Conservation (phyloP, 2,329 filamentous ascomycete species). For the Pyricularia pennisetigena region DNA sequence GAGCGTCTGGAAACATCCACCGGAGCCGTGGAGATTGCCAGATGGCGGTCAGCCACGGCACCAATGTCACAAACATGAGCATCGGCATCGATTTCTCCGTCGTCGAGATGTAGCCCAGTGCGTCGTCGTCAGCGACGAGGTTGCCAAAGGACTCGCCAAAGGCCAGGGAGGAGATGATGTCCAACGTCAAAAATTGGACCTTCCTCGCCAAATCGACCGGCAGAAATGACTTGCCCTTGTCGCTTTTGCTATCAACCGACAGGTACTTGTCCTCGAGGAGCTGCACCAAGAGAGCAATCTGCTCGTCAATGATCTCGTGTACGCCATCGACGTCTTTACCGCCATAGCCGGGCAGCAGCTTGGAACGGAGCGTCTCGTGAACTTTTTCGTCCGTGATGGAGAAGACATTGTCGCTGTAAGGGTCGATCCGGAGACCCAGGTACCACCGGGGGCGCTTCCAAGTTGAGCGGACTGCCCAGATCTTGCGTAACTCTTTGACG, state of each 20-base stretch:
- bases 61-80: slow-evolving; percentile 31
- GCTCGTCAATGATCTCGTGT: slow-evolving; percentile 29
- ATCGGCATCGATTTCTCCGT: slow-evolving; percentile 26
- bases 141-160: slow-evolving; percentile 34
- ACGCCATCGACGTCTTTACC: slow-evolving; percentile 21
- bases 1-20: slow-evolving; percentile 10
- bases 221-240: not conserved
- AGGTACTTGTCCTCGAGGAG: slow-evolving; percentile 25
- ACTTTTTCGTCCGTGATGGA: slow-evolving; percentile 34
- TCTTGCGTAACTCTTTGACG: slow-evolving; percentile 16
- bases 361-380: slow-evolving; percentile 27
- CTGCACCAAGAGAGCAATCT: slow-evolving; percentile 31
- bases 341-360: slow-evolving; percentile 18
- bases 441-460: slow-evolving; percentile 25
- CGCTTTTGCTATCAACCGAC: not conserved
- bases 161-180: slow-evolving; percentile 37
- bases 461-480: slow-evolving; percentile 18
- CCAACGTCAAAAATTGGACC: slow-evolving; percentile 38
- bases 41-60: slow-evolving; percentile 28
- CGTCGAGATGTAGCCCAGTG: slow-evolving; percentile 30
- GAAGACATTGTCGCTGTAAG: slow-evolving; percentile 38
- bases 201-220: slow-evolving; percentile 31
- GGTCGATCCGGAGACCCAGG: slow-evolving; percentile 37
- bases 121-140: slow-evolving; percentile 28
- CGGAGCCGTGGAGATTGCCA: slow-evolving; percentile 28